phyloP scores from a whole-genome alignment of 2,329 filamentous ascomycete genomes.

The Aspergillus amoenus region DNA sequence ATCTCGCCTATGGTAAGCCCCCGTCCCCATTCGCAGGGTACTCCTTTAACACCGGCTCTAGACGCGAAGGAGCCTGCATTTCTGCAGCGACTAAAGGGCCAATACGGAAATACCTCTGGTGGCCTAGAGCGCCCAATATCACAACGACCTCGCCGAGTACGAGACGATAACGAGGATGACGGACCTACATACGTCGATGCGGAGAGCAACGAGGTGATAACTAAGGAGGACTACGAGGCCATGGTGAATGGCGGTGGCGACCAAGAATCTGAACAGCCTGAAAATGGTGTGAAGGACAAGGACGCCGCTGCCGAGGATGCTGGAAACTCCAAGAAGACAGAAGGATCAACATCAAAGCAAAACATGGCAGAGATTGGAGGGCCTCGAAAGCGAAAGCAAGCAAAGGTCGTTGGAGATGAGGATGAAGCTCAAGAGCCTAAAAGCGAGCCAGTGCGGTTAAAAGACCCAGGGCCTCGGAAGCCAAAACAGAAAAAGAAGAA shows the following conservation, averaged over 20 bases:
- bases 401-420: conserved; percentile 41
- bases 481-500: conserved; percentile 45
- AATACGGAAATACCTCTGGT: conserved; percentile 36
- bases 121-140: conserved; percentile 38
- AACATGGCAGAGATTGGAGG: conserved; percentile 42
- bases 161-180: conserved; percentile 39
- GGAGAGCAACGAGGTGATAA: conserved; percentile 44
- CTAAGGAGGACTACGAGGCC: conserved; percentile 45
- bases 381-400: conserved; percentile 44
- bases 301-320: conserved; percentile 12
- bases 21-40: neutral
- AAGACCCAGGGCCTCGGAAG: conserved; percentile 30
- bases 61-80: conserved; percentile 46
- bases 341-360: conserved; percentile 29
- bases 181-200: conserved; percentile 46
- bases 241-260: conserved; percentile 31
- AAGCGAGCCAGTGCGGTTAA: conserved; percentile 22
- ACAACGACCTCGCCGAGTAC: conserved; percentile 35
- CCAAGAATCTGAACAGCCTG: conserved; percentile 14
- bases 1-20: conserved; percentile 45
- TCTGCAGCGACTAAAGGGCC: conserved; percentile 40
- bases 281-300: conserved; percentile 7
- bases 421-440: conserved; percentile 27
- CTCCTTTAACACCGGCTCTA: conserved; percentile 16
- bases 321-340: conserved; percentile 13